A percentile compares a stretch with the other conserved stretches of the same genome.
phyloP scores from a whole-genome alignment of 164 flowering plant species.

The Nelumbo lutea region DNA sequence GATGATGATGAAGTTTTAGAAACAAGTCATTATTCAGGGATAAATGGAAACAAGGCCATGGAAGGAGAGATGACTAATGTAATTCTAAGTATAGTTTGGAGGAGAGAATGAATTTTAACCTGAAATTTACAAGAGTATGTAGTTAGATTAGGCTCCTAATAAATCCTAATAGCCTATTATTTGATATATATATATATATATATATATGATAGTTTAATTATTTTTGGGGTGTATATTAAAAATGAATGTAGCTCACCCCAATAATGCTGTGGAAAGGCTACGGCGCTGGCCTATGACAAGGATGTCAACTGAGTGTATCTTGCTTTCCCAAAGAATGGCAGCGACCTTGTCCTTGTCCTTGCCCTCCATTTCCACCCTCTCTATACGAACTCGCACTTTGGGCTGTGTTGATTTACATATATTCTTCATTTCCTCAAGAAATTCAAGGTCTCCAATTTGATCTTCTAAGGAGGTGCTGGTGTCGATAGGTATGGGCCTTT shows the following conservation, averaged over 20 bases:
- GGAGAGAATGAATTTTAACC: too few relatives aligned
- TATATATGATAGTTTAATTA: too few relatives aligned
- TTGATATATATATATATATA: too few relatives aligned
- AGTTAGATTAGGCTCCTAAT: too few relatives aligned
- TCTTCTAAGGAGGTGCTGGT: slow-evolving; percentile 4
- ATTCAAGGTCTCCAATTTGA: slow-evolving; percentile 28
- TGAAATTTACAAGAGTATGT: too few relatives aligned
- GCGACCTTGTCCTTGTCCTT: slow-evolving; percentile 64
- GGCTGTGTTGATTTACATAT: slow-evolving; percentile 44
- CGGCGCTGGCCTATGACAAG: slow-evolving; percentile 65
- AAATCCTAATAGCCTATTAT: too few relatives aligned
- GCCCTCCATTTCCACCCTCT: slow-evolving; percentile 44
- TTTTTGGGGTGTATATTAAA: too few relatives aligned
- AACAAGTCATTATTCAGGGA: too few relatives aligned
- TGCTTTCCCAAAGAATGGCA: slow-evolving; percentile 34
- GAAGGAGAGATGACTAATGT: too few relatives aligned
- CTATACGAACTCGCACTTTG: slow-evolving; percentile 33
- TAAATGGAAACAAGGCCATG: too few relatives aligned
- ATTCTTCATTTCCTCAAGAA: slow-evolving; percentile 52
- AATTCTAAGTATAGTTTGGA: too few relatives aligned
- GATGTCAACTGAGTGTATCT: slow-evolving; percentile 34
- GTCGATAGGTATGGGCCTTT: slow-evolving; percentile 7
- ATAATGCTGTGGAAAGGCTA: slow-evolving; percentile 41
- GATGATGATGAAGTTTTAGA: too few relatives aligned
- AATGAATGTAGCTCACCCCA: slow-evolving; percentile 39